These are phyloP conservation scores for Fraxinus ornus DNA, from an alignment of 305 asterid species.

Conservation along the genomic window DNA sequence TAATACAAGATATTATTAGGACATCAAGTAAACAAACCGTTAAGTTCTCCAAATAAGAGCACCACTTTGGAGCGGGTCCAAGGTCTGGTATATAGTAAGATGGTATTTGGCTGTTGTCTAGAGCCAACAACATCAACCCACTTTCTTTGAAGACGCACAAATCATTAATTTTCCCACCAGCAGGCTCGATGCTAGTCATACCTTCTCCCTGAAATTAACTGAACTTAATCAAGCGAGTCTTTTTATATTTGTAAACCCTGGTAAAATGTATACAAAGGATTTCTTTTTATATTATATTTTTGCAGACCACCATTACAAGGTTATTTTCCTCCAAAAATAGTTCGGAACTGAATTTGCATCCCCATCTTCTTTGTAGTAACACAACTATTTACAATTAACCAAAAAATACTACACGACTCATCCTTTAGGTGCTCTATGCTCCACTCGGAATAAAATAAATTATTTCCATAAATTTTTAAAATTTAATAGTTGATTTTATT, in stretches of 20 bases:
- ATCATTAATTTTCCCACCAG: slow-evolving; percentile 82
- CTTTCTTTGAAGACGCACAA: slow-evolving; percentile 72
- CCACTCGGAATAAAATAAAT: too few relatives aligned
- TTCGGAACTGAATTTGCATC: too few relatives aligned
- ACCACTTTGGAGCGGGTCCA: slow-evolving; percentile 99
- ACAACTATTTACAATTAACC: not conserved
- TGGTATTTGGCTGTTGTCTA: slow-evolving; percentile 88
- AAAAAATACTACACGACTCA: not conserved
- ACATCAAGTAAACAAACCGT: slow-evolving; percentile 48
- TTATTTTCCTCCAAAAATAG: not conserved
- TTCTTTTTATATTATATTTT: not conserved
- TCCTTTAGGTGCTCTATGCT: too few relatives aligned
- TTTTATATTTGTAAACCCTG: not conserved
- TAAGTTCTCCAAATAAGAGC: slow-evolving; percentile 74
- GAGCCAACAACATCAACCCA: slow-evolving; percentile 78
- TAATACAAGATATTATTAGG: slow-evolving; percentile 17
- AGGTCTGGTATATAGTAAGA: slow-evolving; percentile 92
- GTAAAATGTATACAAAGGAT: not conserved
- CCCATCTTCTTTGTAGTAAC: not conserved
- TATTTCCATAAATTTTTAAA: not conserved
- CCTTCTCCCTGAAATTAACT: slow-evolving; percentile 75
- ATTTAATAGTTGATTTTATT: not conserved
- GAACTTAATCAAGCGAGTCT: slow-evolving; percentile 17
- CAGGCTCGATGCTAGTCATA: slow-evolving; percentile 91
- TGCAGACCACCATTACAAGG: not conserved